A percentile compares a stretch with the other conserved stretches of the same genome.
Evolutionary conservation across 768 basidiomycete genomes (phyloP).

Genomic region (Pulveroboletus sp.): DNA sequence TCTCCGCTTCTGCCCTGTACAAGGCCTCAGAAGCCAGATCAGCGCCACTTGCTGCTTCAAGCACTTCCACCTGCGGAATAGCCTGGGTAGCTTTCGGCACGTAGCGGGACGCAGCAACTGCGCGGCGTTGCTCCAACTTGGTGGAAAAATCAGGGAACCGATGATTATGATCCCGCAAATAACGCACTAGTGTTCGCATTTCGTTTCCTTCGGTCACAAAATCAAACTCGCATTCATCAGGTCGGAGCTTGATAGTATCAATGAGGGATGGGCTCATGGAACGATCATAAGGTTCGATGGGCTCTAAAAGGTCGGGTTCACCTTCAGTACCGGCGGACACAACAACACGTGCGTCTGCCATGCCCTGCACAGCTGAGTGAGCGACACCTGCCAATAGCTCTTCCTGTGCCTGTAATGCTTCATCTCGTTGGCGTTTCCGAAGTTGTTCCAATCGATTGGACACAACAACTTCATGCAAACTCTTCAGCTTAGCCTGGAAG

Average conservation of each 20-base stretch:
- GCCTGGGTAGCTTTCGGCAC: constrained; percentile 71
- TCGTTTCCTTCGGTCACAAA: constrained; percentile 70
- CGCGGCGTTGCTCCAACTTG: constrained; percentile 69
- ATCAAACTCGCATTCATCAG: constrained; percentile 79
- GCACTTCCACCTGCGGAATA: constrained; percentile 50
- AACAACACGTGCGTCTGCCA: constrained; percentile 34
- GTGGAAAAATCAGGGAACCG: constrained; percentile 2
- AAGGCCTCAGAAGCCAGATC: constrained; percentile 87
- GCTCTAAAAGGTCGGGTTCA: constrained; percentile 44
- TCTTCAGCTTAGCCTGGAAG: constrained; percentile 79
- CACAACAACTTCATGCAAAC: constrained; percentile 93
- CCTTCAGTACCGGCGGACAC: constrained; percentile 29
- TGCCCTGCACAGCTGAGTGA: constrained; percentile 48
- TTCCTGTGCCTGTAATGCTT: constrained; percentile 89
- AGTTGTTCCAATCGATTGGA: constrained; percentile 94
- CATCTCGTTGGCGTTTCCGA: constrained; percentile 92
- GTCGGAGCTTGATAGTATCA: constrained; percentile 62
- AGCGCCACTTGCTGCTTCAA: constrained; percentile 55
- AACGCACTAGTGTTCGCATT: constrained; percentile 54
- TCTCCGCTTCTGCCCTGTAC: constrained; percentile 87
- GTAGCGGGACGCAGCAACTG: constrained; percentile 81
- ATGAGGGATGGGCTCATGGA: constrained; percentile 82
- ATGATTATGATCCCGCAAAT: constrained; percentile 1
- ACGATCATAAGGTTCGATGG: constrained; percentile 75
- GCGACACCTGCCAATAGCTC: constrained; percentile 81